phyloP scores from a whole-genome alignment of 2,329 filamentous ascomycete genomes.

The Podosphaera leucotricha region DNA sequence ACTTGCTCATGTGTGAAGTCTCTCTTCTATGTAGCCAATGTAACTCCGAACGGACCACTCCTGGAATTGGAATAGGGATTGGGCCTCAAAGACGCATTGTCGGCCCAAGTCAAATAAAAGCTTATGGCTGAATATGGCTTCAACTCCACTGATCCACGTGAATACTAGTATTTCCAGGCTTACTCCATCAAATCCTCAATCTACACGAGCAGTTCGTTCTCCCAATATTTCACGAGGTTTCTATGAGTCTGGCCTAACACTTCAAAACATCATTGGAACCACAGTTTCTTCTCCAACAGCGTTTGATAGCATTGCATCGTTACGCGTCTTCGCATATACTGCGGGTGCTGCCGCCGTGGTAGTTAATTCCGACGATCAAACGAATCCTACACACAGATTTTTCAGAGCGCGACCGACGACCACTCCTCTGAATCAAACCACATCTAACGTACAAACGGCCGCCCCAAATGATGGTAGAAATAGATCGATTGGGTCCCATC shows the following conservation, averaged over 20 bases:
- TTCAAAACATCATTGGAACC: slow-evolving; percentile 74
- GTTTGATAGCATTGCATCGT: slow-evolving; percentile 57
- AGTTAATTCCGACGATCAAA: slow-evolving; percentile 49
- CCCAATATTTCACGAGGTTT: slow-evolving; percentile 24
- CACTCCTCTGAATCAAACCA: slow-evolving; percentile 32
- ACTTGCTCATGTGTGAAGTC: neutral
- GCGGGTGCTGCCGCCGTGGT: slow-evolving; percentile 87
- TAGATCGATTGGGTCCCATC: slow-evolving; percentile 25
- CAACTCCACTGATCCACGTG: slow-evolving; percentile 14
- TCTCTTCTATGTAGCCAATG: neutral
- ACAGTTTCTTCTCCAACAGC: slow-evolving; percentile 67
- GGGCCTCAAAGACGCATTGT: neutral
- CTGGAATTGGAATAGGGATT: neutral
- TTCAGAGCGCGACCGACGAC: slow-evolving; percentile 68
- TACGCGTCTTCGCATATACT: slow-evolving; percentile 58
- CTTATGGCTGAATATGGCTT: slow-evolving; percentile 16
- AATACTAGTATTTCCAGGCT: slow-evolving; percentile 27
- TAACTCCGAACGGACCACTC: neutral
- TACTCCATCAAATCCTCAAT: slow-evolving; percentile 59
- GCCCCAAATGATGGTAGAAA: slow-evolving; percentile 41
- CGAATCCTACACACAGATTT: slow-evolving; percentile 51
- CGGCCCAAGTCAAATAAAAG: slow-evolving; percentile 4
- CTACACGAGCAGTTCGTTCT: slow-evolving; percentile 37
- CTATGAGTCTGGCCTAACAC: slow-evolving; percentile 37
- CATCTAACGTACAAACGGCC: slow-evolving; percentile 29